Conservation (phyloP, 768 basidiomycete genomes). For the Xerocomellus amylosporus region DNA sequence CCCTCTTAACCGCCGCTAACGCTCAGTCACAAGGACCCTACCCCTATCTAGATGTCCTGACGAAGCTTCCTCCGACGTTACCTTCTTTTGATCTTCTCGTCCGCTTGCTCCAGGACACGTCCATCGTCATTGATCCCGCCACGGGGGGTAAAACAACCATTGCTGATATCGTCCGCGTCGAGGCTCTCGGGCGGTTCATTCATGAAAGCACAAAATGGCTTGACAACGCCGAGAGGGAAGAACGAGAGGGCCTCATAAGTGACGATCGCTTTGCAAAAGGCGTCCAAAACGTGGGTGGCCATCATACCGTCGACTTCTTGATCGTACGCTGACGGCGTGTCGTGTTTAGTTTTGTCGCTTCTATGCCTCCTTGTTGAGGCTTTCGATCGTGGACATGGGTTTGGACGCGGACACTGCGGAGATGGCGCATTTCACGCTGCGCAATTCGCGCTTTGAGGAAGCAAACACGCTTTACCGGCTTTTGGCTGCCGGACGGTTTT, state of each 20-base stretch:
- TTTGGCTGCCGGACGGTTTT: slow-evolving; percentile 45
- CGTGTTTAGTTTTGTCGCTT: slow-evolving; percentile 66
- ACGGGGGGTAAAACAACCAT: slow-evolving; percentile 54
- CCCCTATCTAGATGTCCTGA: slow-evolving; percentile 61
- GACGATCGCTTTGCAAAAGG: slow-evolving; percentile 75
- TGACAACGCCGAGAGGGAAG: slow-evolving; percentile 66
- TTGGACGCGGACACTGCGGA: slow-evolving; percentile 71
- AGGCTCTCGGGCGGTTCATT: slow-evolving; percentile 69
- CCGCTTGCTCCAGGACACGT: slow-evolving; percentile 61
- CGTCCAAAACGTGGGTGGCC: slow-evolving; percentile 59
- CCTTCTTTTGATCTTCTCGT: slow-evolving; percentile 73
- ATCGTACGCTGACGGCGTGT: slow-evolving; percentile 3
- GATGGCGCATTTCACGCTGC: slow-evolving; percentile 74
- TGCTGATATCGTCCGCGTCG: slow-evolving; percentile 60
- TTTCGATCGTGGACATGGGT: slow-evolving; percentile 57
- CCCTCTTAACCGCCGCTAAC: slow-evolving; percentile 46
- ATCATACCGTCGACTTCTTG: not conserved
- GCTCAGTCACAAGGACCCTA: slow-evolving; percentile 33
- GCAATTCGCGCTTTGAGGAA: slow-evolving; percentile 71
- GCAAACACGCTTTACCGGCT: slow-evolving; percentile 70
- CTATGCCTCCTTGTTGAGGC: slow-evolving; percentile 67
- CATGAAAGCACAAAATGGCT: slow-evolving; percentile 69
- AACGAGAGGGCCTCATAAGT: slow-evolving; percentile 61
- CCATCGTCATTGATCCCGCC: slow-evolving; percentile 39
- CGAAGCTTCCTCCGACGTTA: slow-evolving; percentile 66